Evolutionary conservation across 306 rosid genomes (phyloP).

Genomic region (Quercus suber): DNA sequence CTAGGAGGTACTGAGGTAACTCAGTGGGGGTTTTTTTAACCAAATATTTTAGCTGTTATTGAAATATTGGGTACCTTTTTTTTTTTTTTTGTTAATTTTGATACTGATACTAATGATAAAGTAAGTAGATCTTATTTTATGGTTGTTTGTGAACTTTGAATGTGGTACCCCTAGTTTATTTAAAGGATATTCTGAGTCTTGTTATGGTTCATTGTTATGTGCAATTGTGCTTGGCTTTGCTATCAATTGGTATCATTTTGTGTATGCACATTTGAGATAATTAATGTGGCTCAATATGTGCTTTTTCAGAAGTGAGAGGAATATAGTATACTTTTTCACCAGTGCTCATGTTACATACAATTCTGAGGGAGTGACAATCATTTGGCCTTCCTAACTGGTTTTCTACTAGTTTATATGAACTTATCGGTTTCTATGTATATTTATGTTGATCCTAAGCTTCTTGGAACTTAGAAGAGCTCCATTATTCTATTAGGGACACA

Average conservation of each 20-base stretch:
- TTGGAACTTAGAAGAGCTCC: too few species aligned
- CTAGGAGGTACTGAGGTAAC: slow-evolving; percentile 31
- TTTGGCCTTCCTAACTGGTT: too few species aligned
- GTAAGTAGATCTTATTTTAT: background rate
- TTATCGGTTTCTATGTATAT: too few species aligned
- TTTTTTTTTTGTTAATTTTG: background rate
- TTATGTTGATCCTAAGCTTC: too few species aligned
- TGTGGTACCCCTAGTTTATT: background rate
- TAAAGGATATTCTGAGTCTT: background rate
- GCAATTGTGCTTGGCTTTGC: background rate
- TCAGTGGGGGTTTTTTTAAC: background rate
- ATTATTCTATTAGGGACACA: too few species aligned
- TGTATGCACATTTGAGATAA: background rate
- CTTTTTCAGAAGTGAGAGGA: background rate
- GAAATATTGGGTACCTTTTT: background rate
- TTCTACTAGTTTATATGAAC: too few species aligned
- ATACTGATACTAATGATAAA: background rate
- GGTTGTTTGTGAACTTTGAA: slow-evolving; percentile 1
- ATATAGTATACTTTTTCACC: too few species aligned
- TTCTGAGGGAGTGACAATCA: too few species aligned
- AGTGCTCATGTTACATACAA: too few species aligned
- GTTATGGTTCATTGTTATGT: background rate
- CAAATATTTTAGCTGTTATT: background rate
- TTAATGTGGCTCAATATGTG: background rate
- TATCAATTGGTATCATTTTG: background rate